Base-by-base conservation (phyloP, 2,329 filamentous ascomycete genomes). In the Trichophaea hybrida region DNA sequence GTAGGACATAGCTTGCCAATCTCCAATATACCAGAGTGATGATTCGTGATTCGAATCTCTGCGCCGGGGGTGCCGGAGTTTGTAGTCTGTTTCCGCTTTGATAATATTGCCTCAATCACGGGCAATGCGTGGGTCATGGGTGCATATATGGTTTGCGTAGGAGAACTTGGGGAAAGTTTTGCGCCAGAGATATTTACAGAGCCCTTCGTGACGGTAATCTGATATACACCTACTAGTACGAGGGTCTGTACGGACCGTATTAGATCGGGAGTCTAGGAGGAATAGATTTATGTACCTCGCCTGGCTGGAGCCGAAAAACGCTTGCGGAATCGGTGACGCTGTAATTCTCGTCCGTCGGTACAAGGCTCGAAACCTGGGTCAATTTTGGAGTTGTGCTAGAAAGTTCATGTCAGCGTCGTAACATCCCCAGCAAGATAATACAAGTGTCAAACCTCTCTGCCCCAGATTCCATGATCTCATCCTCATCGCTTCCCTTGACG, bases 41-140 rank as follows among this genome's bases (percentile, higher is more conserved):
- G 74, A 0, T 78, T 75, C 55, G 80, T 76, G 4, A 82, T 70
- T 37, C 77, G 73, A 31, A 88, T 71, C 76, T 70, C 53, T 6
- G 34, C 34, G 0, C 75, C 73, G 12, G 75, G 74, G 10, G 88
- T 64, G 0, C 73, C 73, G 12, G 70, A 70, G 1, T 76, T 72
- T 6, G 73, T 74, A 0, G 78, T 75, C 55, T 80, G 76, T 3
- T 82, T 70, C 40, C 77, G 73, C 24, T 88, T 71, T 53, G 61
- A 62, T 24, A 65, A 68, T 24, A 24, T 24, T 48, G 77, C 81
- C 51, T 80, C 73, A 37, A 91, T 75, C 0, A 84, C 79, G 0
- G 84, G 85, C 1, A 91, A 71, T 0, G 86, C 81, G 68, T 88
- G 81, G 40, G 83, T 86, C 46, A 79, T 77, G 1, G 85, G 80